Conservation (phyloP, 176 grass and related monocot genomes). For the Carex myosuroides region DNA sequence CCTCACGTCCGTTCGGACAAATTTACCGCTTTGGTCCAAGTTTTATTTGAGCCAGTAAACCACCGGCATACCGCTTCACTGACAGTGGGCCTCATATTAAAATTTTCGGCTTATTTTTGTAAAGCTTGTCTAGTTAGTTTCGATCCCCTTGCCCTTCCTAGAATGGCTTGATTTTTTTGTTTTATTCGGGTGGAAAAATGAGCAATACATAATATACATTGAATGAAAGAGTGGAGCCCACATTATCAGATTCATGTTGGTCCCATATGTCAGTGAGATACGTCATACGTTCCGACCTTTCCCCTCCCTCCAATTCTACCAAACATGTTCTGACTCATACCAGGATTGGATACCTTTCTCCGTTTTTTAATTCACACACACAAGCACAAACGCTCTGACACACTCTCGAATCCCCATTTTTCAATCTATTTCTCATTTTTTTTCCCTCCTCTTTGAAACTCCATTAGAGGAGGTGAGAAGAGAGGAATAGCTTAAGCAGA, state of each 20-base stretch:
- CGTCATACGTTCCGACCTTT: background rate
- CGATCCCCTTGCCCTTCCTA: background rate
- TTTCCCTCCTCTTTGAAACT: background rate
- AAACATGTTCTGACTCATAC: background rate
- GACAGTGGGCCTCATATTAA: background rate
- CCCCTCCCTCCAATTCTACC: background rate
- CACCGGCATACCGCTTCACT: background rate
- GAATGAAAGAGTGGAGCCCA: background rate
- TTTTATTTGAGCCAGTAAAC: background rate
- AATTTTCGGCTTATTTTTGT: background rate
- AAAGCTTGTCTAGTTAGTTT: background rate
- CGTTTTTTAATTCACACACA: constrained; percentile 15
- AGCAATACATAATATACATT: too few species aligned
- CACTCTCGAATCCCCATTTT: background rate
- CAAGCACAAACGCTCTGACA: background rate
- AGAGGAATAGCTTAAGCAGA: background rate
- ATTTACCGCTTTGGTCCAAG: background rate
- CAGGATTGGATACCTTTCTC: constrained; percentile 19
- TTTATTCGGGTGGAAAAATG: background rate
- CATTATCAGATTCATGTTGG: background rate
- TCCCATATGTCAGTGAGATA: background rate
- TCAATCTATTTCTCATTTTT: background rate
- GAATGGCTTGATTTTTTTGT: background rate
- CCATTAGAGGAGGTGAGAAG: constrained; percentile 27
- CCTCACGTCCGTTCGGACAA: background rate